Evolutionary conservation across 1,139 yeast genomes (phyloP).

Genomic region (Candida sanyaensis): DNA sequence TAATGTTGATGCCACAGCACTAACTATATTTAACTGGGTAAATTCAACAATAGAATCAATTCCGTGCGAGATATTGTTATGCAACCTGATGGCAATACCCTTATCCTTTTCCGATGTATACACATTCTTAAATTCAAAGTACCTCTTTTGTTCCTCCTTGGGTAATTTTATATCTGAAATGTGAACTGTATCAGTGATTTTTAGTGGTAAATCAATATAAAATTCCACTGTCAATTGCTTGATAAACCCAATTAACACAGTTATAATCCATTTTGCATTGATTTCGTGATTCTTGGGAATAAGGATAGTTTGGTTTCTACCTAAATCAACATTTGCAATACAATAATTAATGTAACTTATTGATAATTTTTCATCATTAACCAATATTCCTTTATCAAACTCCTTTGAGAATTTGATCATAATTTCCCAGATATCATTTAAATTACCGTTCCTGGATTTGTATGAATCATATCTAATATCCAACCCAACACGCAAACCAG

Average conservation of each 20-base stretch:
- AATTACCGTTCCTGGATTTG: constrained; percentile 66
- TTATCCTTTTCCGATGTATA: constrained; percentile 38
- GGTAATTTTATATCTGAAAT: constrained; percentile 4
- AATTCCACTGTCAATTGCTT: constrained; percentile 15
- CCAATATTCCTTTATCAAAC: constrained; percentile 13
- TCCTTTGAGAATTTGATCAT: neutral
- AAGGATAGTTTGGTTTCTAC: constrained; percentile 4
- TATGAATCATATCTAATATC: constrained; percentile 61
- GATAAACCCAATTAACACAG: constrained; percentile 15
- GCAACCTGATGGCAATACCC: constrained; percentile 36
- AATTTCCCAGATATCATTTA: constrained; percentile 62
- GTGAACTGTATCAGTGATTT: neutral
- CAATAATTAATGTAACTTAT: constrained; percentile 26
- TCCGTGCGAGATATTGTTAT: constrained; percentile 11
- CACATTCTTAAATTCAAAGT: constrained; percentile 23
- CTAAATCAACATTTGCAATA: constrained; percentile 3
- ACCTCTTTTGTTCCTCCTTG: constrained; percentile 6
- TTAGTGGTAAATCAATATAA: constrained; percentile 9
- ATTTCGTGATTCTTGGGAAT: constrained; percentile 7
- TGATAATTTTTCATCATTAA: constrained; percentile 20
- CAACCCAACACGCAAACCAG: constrained; percentile 65
- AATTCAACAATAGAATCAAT: constrained; percentile 35
- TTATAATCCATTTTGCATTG: constrained; percentile 13
- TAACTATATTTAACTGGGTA: constrained; percentile 63
- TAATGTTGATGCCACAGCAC: constrained; percentile 62